Base-by-base conservation (phyloP, 306 rosid genomes). In the Dryas octopetala region DNA sequence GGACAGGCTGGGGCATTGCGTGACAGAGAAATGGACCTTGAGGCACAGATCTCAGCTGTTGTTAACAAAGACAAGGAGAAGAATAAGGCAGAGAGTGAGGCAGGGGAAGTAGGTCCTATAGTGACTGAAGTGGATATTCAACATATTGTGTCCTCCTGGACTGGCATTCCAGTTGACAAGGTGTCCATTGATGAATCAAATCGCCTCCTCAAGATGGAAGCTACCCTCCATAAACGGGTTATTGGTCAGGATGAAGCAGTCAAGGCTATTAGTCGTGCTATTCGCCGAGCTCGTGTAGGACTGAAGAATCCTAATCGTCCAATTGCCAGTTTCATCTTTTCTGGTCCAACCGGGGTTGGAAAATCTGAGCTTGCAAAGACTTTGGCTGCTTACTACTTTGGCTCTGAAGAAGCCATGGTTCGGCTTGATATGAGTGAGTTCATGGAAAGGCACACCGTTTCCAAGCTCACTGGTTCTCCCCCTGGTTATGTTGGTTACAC, bases 301-400 rank as follows among this genome's bases (percentile, higher is more conserved):
- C 85, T 93, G 41, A 93, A 93, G 81, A 93, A 93, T 75, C 98
- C 98, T 55, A 91, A 87, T 75, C 96, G 98, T 66, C 98, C 98
- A 66, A 93, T 93, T 66, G 98, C 97, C 50, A 93, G 98, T 80
- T 93, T 93, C 85, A 93, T 93, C 84, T 93, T 93, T 76, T 93
- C 98, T 68, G 98, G 98, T 64, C 98, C 98, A 67, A 93, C 98
- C 40, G 98, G 98, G 63, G 98, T 93, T n/a, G 98, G 98, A 15
- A 93, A 93, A 85, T 93, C 98, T 7, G 98, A 93, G 83, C 86
- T 93, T 14, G 98, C 98, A 32, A 93, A 93, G 73, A 79, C 98
- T 38, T 78, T 75, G 98, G 98, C 59, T 93, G 79, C 98, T 17
- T 93, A 93, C 90, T 93, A 79, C 98, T 38, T 78, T 75, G 98